A percentile compares a stretch with the other conserved stretches of the same genome.
Conservation (phyloP, 2,329 filamentous ascomycete genomes). For the Dendryphion nanum region DNA sequence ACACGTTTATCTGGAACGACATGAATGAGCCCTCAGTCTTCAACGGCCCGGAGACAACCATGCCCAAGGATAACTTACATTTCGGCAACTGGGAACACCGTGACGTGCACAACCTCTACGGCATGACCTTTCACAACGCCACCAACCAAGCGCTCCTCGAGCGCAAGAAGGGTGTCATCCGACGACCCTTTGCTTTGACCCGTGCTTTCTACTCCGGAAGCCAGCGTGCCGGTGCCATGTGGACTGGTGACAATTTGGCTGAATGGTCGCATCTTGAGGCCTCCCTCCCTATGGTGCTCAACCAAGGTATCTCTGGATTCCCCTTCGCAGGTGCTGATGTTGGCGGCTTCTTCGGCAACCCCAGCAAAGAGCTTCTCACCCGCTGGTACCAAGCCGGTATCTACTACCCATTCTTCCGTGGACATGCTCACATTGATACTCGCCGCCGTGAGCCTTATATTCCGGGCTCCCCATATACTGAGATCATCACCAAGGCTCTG, state of each 20-base stretch:
- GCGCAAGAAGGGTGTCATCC: slow-evolving; percentile 80
- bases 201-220: slow-evolving; percentile 89
- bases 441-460: slow-evolving; percentile 93
- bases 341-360: slow-evolving; percentile 97
- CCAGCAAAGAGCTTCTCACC: slow-evolving; percentile 83
- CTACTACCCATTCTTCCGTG: slow-evolving; percentile 98
- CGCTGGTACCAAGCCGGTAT: slow-evolving; percentile 96
- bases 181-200: slow-evolving; percentile 88
- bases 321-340: slow-evolving; percentile 95
- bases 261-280: slow-evolving; percentile 88
- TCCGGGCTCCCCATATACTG: slow-evolving; percentile 76
- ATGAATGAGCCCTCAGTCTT: slow-evolving; percentile 99
- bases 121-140: slow-evolving; percentile 92
- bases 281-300: slow-evolving; percentile 89
- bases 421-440: slow-evolving; percentile 93
- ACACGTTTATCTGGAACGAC: slow-evolving; percentile 97
- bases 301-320: slow-evolving; percentile 87
- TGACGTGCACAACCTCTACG: slow-evolving; percentile 93
- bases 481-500: slow-evolving; percentile 83
- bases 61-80: slow-evolving; percentile 98
- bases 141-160: slow-evolving; percentile 82
- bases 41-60: slow-evolving; percentile 96
- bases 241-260: slow-evolving; percentile 97
- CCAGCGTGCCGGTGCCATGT: slow-evolving; percentile 91
- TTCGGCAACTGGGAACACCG: slow-evolving; percentile 92